Evolutionary conservation across 164 flowering plant species (phyloP).

Genomic region (Vitis amurensis): DNA sequence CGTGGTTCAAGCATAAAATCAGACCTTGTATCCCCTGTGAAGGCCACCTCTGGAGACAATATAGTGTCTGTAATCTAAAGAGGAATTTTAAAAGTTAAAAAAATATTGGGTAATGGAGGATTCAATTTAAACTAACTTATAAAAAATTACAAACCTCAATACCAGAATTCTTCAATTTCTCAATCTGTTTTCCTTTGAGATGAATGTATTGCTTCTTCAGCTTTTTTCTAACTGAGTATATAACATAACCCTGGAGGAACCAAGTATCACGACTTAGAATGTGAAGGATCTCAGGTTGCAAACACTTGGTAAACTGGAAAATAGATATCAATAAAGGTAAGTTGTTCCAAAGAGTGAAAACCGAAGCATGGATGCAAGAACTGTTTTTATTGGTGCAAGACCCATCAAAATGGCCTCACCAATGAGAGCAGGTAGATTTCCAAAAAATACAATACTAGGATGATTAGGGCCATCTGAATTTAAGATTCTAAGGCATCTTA

Average conservation of each 20-base stretch:
- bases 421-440: no score
- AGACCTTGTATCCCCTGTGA: constrained; percentile 92
- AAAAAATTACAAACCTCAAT: constrained; percentile 62
- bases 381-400: no score
- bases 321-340: no score
- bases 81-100: constrained; percentile 17
- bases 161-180: constrained; percentile 88
- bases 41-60: constrained; percentile 93
- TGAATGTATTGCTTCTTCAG: constrained; percentile 83
- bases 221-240: constrained; percentile 82
- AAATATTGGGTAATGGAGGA: background rate
- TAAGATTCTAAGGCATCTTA: no score
- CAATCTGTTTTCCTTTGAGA: constrained; percentile 82
- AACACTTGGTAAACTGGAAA: background rate
- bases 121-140: background rate
- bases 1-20: constrained; percentile 86
- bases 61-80: constrained; percentile 83
- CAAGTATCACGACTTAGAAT: constrained; percentile 11
- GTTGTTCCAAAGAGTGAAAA: no score
- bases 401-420: no score
- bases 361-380: no score
- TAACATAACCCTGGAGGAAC: constrained; percentile 76
- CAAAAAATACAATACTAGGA: no score
- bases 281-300: background rate
- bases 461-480: no score